Base-by-base conservation (phyloP, 2,329 filamentous ascomycete genomes). In the Metarhizium rileyi region DNA sequence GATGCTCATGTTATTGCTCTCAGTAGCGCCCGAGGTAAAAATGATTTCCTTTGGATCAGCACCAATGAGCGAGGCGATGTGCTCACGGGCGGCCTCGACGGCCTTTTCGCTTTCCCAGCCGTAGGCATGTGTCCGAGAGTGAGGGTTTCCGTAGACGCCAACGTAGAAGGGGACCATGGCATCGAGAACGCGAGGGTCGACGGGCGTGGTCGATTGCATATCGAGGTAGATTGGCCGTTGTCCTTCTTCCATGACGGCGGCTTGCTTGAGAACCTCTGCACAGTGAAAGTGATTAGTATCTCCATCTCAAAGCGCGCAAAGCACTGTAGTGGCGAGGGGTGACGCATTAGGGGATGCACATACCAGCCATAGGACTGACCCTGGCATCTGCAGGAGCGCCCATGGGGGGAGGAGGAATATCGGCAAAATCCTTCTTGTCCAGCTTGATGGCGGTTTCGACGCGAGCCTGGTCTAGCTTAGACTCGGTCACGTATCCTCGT, bases 1-100 rank as follows among this genome's bases (percentile, higher is more conserved):
- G 73, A 98, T 89, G 69, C 90, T 95, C 93, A 98, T 98, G 63
- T 98, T 98, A 71, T 98, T 98, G 65, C 90, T 96, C 73, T 98
- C 93, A 0, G 93, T 98, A 16, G 93, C 93, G 49, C 93, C 93
- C 61, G 90, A 96, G 6, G 93, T 98, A 71, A 98, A 97, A 61
- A 98, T 94, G 57, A 98, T 97, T 66, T 98, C 93, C 70, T 98
- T 98, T 5, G 93, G 75, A 65, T 98, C 90, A 26, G 93, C 93
- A 25, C 91, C 91, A 57, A 98, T 93, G 49, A 98, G 78, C 36
- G 77, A 77, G 3, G 93, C 93, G 56, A 97, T 77, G 62, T 97
- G 81, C 59, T 79, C 78, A 60, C 93, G 81, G 41, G 93, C 90
- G 55, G 88, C 78, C 66, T 98, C 93, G 22, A 95, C 85, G 0